Conservation (phyloP, 2,329 filamentous ascomycete species). For the Pseudovirgaria hyperparasitica region DNA sequence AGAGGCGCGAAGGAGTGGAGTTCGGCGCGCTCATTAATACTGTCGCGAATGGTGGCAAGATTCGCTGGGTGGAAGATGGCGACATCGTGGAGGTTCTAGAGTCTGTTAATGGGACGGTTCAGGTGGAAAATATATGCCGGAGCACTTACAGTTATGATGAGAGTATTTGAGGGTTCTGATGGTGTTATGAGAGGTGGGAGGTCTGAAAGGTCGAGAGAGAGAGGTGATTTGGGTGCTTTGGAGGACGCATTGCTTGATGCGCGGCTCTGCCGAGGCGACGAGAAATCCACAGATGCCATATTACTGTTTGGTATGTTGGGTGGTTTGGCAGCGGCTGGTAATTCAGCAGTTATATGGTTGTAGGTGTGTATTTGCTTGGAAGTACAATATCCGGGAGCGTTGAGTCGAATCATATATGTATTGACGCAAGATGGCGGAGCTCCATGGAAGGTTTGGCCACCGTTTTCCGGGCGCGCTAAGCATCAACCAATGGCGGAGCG, state of each 20-base stretch:
- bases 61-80: slow-evolving; percentile 65
- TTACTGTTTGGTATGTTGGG: too few species aligned
- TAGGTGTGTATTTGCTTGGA: too few species aligned
- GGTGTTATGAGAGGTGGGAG: slow-evolving; percentile 58
- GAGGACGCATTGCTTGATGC: slow-evolving; percentile 16
- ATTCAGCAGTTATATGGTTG: too few species aligned
- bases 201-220: slow-evolving; percentile 62
- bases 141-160: slow-evolving; percentile 54
- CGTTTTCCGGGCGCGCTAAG: too few species aligned
- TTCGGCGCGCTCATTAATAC: slow-evolving; percentile 55
- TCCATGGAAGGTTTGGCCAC: too few species aligned
- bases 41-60: slow-evolving; percentile 58
- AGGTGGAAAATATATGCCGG: background rate
- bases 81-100: slow-evolving; percentile 52
- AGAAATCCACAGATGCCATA: too few species aligned
- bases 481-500: too few species aligned
- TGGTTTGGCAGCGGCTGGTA: too few species aligned
- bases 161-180: slow-evolving; percentile 69
- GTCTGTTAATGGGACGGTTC: slow-evolving; percentile 9
- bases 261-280: too few species aligned
- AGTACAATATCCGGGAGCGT: too few species aligned
- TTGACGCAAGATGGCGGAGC: too few species aligned
- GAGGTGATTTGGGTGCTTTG: slow-evolving; percentile 30
- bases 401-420: too few species aligned
- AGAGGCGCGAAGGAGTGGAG: slow-evolving; percentile 70